Percentiles rank a stretch among this genome's conserved stretches.
These are phyloP conservation scores for Quercus engelmannii DNA, from an alignment of 306 rosid species.

Conservation along the genomic window DNA sequence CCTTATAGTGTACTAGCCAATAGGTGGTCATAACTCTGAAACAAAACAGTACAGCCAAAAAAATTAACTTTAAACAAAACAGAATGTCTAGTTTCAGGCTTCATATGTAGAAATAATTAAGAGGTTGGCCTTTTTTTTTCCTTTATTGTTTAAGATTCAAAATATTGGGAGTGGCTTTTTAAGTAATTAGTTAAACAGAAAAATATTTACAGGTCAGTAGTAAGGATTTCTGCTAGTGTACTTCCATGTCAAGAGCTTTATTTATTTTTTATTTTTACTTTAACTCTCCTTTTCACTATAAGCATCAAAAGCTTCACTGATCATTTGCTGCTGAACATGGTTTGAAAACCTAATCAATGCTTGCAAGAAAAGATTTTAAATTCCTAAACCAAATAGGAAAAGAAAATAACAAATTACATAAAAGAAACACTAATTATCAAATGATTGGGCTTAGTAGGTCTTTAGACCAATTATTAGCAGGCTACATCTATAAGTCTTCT, in stretches of 20 bases:
- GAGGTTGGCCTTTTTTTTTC: neutral
- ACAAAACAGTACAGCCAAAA: too few relatives aligned
- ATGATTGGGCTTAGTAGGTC: too few relatives aligned
- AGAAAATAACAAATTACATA: too few relatives aligned
- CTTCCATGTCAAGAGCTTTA: neutral
- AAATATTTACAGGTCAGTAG: neutral
- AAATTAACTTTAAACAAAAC: neutral
- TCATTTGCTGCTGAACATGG: neutral
- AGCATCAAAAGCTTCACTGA: neutral
- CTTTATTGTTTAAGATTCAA: neutral
- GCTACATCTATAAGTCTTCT: too few relatives aligned
- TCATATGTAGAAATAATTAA: neutral
- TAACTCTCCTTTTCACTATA: too few relatives aligned
- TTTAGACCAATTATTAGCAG: too few relatives aligned
- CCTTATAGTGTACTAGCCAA: too few relatives aligned
- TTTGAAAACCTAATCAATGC: neutral
- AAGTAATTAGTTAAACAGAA: neutral
- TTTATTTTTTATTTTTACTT: neutral
- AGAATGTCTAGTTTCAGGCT: neutral
- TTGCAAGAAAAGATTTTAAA: too few relatives aligned
- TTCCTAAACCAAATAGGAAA: too few relatives aligned
- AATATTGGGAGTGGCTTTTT: neutral
- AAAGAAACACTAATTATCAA: too few relatives aligned
- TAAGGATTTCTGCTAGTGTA: neutral
- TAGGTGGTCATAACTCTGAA: too few relatives aligned